Percentiles rank a stretch among this genome's conserved stretches.
phyloP scores from a whole-genome alignment of 1,284 basidiomycete genomes.

The Austroboletus rostrupii region DNA sequence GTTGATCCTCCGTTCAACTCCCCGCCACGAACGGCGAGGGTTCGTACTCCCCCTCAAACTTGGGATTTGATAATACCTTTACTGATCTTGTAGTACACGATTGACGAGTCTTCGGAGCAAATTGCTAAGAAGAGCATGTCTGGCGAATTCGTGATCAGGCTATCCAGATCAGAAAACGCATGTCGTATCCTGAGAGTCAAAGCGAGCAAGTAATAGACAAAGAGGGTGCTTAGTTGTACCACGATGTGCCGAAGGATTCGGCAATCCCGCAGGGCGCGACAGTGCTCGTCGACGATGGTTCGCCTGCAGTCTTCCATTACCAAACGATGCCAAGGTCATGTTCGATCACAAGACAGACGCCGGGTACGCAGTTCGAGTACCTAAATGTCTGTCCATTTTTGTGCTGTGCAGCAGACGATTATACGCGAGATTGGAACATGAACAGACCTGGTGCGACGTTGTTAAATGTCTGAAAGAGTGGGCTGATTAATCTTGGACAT shows the following conservation, averaged over 20 bases:
- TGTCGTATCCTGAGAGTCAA: conserved; percentile 44
- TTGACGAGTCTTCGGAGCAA: conserved; percentile 70
- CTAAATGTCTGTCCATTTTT: conserved; percentile 64
- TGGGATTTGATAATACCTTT: conserved; percentile 71
- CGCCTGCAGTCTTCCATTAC: conserved; percentile 17
- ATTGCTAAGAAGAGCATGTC: conserved; percentile 66
- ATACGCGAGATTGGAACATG: background rate
- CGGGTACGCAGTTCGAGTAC: conserved; percentile 50
- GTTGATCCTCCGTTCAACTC: conserved; percentile 64
- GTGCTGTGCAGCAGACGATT: conserved; percentile 40
- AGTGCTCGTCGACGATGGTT: conserved; percentile 32
- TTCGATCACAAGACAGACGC: background rate
- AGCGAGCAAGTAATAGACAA: conserved; percentile 32
- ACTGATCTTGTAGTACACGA: conserved; percentile 78
- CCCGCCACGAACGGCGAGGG: background rate
- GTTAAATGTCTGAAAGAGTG: conserved; percentile 60
- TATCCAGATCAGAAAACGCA: conserved; percentile 49
- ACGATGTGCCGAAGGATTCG: conserved; percentile 57
- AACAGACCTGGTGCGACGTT: conserved; percentile 50
- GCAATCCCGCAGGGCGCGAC: conserved; percentile 67
- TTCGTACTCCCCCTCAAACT: conserved; percentile 33
- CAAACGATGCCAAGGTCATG: background rate
- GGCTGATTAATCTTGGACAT: conserved; percentile 49
- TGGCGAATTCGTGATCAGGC: conserved; percentile 19
- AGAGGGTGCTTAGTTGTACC: conserved; percentile 25